Percentiles rank a stretch among this genome's conserved stretches.
Conservation (phyloP, 306 rosid species). For the Castanopsis chinensis region DNA sequence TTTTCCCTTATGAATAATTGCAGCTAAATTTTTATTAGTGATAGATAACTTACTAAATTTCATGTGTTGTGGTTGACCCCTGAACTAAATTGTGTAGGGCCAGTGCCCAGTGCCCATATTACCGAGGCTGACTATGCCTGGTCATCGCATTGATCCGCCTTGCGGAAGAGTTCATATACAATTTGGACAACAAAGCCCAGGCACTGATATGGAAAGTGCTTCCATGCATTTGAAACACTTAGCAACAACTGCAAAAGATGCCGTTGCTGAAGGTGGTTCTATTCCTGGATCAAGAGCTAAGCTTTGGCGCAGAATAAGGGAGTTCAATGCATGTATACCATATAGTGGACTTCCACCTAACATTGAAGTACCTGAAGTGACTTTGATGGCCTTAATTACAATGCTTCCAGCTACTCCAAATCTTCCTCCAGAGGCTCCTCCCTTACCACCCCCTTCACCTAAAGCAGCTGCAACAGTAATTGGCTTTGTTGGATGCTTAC, state of each 20-base stretch:
- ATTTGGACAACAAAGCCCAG: conserved; percentile 56
- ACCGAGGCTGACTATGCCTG: conserved; percentile 99
- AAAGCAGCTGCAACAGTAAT: conserved; percentile 99
- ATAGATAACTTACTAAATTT: conserved; percentile 10
- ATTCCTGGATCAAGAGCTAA: conserved; percentile 99
- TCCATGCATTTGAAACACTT: conserved; percentile 89
- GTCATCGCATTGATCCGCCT: conserved; percentile 96
- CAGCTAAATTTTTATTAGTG: background rate
- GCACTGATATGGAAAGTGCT: conserved; percentile 74
- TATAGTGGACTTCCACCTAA: conserved; percentile 74
- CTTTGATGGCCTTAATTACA: conserved; percentile 96
- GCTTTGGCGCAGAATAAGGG: conserved; percentile 99
- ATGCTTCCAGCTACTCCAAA: conserved; percentile 98
- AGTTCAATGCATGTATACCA: conserved; percentile 95
- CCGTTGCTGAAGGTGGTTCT: conserved; percentile 99
- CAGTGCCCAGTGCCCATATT: conserved; percentile 88
- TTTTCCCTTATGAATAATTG: too few relatives aligned
- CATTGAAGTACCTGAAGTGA: conserved; percentile 97
- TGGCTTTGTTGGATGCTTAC: conserved; percentile 93
- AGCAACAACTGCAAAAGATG: conserved; percentile 95
- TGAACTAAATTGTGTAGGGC: conserved; percentile 52
- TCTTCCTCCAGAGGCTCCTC: conserved; percentile 98
- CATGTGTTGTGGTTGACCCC: conserved; percentile 38
- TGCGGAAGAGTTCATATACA: conserved; percentile 89
- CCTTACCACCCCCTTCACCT: conserved; percentile 99